Evolutionary conservation across 805 yeast species (phyloP).

Genomic region (Yamadazyma nakazawae): DNA sequence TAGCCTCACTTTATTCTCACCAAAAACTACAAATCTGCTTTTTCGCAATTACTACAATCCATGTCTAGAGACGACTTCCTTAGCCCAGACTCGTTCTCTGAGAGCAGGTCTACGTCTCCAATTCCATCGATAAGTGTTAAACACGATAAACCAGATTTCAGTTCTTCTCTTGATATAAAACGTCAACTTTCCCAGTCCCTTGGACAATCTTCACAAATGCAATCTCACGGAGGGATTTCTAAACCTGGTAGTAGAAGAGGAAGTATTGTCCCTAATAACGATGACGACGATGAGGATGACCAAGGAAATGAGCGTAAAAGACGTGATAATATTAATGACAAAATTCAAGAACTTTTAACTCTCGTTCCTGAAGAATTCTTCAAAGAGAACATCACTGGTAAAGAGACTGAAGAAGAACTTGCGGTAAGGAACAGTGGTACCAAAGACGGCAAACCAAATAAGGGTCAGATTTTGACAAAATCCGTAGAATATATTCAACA

Average conservation of each 20-base stretch:
- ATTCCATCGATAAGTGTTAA: slow-evolving; percentile 30
- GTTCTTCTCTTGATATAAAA: slow-evolving; percentile 29
- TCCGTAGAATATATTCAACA: slow-evolving; percentile 68
- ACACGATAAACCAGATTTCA: slow-evolving; percentile 15
- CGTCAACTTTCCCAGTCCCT: slow-evolving; percentile 40
- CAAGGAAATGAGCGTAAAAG: slow-evolving; percentile 41
- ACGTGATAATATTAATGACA: slow-evolving; percentile 43
- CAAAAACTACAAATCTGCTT: neutral
- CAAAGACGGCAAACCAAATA: slow-evolving; percentile 80
- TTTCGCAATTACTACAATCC: neutral
- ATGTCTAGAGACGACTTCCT: slow-evolving; percentile 10
- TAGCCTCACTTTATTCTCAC: too few relatives aligned
- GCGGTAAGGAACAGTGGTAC: slow-evolving; percentile 50
- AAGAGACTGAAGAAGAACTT: slow-evolving; percentile 24
- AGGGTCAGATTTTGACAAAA: slow-evolving; percentile 75
- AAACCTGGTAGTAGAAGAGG: slow-evolving; percentile 39
- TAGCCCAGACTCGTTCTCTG: slow-evolving; percentile 5
- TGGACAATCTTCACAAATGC: slow-evolving; percentile 10
- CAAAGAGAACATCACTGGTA: slow-evolving; percentile 12
- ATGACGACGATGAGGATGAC: slow-evolving; percentile 28
- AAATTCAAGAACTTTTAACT: slow-evolving; percentile 41
- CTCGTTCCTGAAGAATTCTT: slow-evolving; percentile 35
- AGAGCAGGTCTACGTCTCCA: slow-evolving; percentile 6
- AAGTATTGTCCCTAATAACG: slow-evolving; percentile 21
- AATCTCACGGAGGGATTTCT: slow-evolving; percentile 20